These are phyloP conservation scores for Juncus effusus DNA, from an alignment of 176 grass and related monocot species.

Conservation along the genomic window DNA sequence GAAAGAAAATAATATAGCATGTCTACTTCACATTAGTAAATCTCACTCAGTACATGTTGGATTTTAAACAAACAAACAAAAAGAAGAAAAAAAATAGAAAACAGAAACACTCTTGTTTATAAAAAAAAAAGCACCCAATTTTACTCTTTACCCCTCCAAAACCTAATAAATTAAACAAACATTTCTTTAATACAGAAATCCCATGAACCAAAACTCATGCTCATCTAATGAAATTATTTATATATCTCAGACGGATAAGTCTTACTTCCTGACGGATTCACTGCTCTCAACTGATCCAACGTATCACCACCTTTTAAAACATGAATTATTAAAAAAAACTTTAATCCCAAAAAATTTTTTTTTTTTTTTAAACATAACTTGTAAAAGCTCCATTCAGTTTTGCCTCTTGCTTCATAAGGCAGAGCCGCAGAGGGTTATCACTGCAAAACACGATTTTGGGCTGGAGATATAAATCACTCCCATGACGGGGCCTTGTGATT, in stretches of 20 bases:
- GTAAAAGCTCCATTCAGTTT: conserved; percentile 94
- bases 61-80: neutral
- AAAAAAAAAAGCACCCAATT: neutral
- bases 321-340: neutral
- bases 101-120: conserved; percentile 4
- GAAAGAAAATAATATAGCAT: too few relatives aligned
- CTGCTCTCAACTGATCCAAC: conserved; percentile 64
- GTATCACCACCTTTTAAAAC: conserved; percentile 65
- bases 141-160: too few relatives aligned
- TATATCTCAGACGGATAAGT: conserved; percentile 58
- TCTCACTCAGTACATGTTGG: neutral
- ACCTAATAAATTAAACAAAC: neutral
- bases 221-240: conserved; percentile 75
- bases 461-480: conserved; percentile 86
- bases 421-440: conserved; percentile 50
- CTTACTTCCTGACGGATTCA: conserved; percentile 84
- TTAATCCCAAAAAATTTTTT: neutral
- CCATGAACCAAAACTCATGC: conserved; percentile 91
- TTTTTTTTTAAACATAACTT: conserved; percentile 30
- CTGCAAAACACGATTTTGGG: conserved; percentile 84
- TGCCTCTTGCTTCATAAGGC: conserved; percentile 72
- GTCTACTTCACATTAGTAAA: conserved; percentile 16
- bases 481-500: conserved; percentile 89
- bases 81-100: conserved; percentile 36
- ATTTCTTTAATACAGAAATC: conserved; percentile 62